Evolutionary conservation across 2,329 filamentous ascomycete genomes (phyloP).

Genomic region (Paecilomyces formosus): DNA sequence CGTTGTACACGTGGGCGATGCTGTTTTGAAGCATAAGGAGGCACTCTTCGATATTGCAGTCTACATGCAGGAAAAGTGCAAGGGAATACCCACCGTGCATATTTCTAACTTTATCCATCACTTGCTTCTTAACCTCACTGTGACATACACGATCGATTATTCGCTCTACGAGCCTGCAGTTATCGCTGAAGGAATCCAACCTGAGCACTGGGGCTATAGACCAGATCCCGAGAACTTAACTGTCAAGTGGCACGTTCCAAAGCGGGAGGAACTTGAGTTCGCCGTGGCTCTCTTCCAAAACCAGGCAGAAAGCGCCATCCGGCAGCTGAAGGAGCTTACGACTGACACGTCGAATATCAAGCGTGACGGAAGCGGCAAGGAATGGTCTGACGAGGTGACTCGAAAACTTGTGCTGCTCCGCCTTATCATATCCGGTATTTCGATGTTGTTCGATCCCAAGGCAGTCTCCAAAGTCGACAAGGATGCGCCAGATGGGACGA

Average conservation of each 20-base stretch:
- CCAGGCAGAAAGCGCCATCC: constrained; percentile 69
- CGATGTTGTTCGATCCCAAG: constrained; percentile 77
- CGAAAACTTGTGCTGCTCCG: constrained; percentile 80
- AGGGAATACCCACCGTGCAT: constrained; percentile 87
- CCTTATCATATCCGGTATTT: constrained; percentile 83
- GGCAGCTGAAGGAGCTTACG: constrained; percentile 70
- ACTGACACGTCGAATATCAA: constrained; percentile 74
- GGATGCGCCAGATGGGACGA: constrained; percentile 37
- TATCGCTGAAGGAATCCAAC: constrained; percentile 61
- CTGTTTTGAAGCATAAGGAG: constrained; percentile 80
- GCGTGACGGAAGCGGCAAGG: constrained; percentile 90
- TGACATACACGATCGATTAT: constrained; percentile 88
- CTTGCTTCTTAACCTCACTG: constrained; percentile 84
- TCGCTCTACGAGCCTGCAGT: constrained; percentile 76
- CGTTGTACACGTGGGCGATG: constrained; percentile 87
- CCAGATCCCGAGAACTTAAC: constrained; percentile 67
- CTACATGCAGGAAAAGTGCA: constrained; percentile 95
- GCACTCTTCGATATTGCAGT: constrained; percentile 85
- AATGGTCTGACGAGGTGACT: constrained; percentile 96
- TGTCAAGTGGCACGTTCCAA: constrained; percentile 86
- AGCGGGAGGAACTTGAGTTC: constrained; percentile 72
- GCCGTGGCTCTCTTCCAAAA: constrained; percentile 82
- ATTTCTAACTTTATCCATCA: constrained; percentile 98
- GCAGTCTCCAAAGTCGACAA: constrained; percentile 53
- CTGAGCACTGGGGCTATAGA: constrained; percentile 77